Conservation (phyloP, 345 rosid genomes). For the Eucalyptus tenuipes region DNA sequence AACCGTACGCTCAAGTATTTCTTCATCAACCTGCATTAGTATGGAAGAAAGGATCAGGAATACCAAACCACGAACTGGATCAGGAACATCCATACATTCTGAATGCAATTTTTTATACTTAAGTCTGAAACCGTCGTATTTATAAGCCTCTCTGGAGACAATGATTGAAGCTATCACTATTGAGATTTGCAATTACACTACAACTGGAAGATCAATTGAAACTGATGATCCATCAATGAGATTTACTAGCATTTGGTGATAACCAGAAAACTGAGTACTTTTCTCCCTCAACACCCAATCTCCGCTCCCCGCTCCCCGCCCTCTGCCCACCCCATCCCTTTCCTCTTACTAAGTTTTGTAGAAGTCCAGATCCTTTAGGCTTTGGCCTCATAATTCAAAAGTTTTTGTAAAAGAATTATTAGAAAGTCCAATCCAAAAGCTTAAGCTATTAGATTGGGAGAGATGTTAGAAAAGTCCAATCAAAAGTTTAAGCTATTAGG, state of each 20-base stretch:
- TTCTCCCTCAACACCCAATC: not conserved
- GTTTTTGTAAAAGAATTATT: not conserved
- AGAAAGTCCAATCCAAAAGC: not conserved
- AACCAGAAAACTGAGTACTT: not conserved
- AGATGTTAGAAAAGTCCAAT: not conserved
- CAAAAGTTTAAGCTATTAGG: not conserved
- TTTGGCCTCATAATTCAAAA: not conserved
- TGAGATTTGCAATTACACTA: not conserved
- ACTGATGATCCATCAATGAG: not conserved
- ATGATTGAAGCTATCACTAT: not conserved
- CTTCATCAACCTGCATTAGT: conserved; percentile 69
- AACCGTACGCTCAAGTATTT: conserved; percentile 67
- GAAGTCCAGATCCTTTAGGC: not conserved
- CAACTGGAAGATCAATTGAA: not conserved
- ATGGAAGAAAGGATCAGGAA: not conserved
- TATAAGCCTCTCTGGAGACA: not conserved
- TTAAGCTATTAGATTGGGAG: not conserved
- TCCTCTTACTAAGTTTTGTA: not conserved
- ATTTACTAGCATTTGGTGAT: not conserved
- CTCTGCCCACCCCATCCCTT: not conserved
- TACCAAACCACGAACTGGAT: not conserved
- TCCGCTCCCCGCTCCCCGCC: not conserved
- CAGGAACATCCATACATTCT: not conserved
- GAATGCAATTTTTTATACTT: not conserved
- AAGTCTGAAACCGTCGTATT: not conserved